Percentiles rank a stretch among this genome's conserved stretches.
These are phyloP conservation scores for Chlamydomonas schloesseri DNA, from an alignment of 139 green algal species.

Conservation along the genomic window DNA sequence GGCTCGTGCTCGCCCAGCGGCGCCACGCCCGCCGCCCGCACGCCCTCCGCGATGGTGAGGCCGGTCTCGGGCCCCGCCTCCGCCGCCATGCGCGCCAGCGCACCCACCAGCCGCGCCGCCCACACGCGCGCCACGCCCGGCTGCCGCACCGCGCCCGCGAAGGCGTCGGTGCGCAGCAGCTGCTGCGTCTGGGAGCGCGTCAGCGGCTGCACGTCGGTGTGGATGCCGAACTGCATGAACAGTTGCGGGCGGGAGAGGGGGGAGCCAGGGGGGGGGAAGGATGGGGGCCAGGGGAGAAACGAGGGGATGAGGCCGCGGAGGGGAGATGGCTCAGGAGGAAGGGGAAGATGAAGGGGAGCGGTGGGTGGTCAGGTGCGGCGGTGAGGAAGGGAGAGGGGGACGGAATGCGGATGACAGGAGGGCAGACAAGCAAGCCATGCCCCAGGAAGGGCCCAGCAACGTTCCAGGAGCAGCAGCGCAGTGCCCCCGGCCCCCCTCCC, in stretches of 20 bases:
- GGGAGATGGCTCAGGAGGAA: too few species aligned
- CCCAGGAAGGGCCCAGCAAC: too few species aligned
- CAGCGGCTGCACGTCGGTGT: conserved; percentile 19
- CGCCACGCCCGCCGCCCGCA: not conserved
- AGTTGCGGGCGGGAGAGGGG: too few species aligned
- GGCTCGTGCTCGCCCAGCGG: not conserved
- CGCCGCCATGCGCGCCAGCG: conserved; percentile 19
- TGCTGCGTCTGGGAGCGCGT: not conserved
- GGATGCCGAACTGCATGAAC: conserved; percentile 27
- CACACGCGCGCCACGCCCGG: conserved; percentile 40
- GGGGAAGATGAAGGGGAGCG: too few species aligned
- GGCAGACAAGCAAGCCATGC: too few species aligned
- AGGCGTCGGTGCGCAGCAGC: conserved; percentile 23
- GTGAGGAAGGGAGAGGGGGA: not conserved
- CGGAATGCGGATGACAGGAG: too few species aligned
- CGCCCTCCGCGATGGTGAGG: conserved; percentile 9
- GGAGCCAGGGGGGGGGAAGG: not conserved
- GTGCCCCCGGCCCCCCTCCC: not conserved
- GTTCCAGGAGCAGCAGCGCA: too few species aligned
- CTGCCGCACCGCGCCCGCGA: conserved; percentile 19
- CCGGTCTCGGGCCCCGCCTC: not conserved
- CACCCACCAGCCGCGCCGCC: conserved; percentile 35
- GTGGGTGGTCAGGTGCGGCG: not conserved
- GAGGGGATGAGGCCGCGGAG: not conserved
- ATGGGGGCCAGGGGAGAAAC: not conserved